Percentiles rank a stretch among this genome's conserved stretches.
These are phyloP conservation scores for Hippophae rhamnoides DNA, from an alignment of 306 rosid species.

Conservation along the genomic window DNA sequence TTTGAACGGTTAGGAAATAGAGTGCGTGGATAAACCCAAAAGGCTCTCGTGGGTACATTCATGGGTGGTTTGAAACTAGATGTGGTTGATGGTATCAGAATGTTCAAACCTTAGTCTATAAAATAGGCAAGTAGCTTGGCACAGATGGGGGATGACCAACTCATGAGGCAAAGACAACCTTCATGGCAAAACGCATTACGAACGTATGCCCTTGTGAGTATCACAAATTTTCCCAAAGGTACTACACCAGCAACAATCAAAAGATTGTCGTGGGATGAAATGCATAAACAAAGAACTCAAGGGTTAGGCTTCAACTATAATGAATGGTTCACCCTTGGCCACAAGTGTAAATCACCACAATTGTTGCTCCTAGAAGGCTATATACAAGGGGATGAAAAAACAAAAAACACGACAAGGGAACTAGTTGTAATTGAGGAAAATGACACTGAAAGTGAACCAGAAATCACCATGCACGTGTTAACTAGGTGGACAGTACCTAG, in stretches of 20 bases:
- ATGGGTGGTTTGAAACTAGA: not conserved
- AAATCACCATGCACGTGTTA: not conserved
- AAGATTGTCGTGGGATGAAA: not conserved
- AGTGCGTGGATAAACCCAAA: not conserved
- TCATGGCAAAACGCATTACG: not conserved
- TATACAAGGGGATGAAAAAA: not conserved
- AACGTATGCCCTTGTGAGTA: not conserved
- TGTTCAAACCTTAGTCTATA: not conserved
- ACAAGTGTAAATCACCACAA: not conserved
- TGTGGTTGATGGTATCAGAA: not conserved
- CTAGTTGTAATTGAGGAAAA: not conserved
- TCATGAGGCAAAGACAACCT: too few species aligned
- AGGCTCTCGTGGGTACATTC: not conserved
- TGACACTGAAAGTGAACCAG: not conserved
- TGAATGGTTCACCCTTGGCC: not conserved
- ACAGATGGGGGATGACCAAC: too few species aligned
- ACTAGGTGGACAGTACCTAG: not conserved
- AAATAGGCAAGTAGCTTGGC: too few species aligned
- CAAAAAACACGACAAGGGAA: not conserved
- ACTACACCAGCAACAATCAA: not conserved
- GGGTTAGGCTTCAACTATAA: constrained; percentile 1
- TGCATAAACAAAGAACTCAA: not conserved
- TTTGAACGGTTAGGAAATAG: not conserved
- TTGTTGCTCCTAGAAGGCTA: not conserved
- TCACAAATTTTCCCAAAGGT: not conserved